Base-by-base conservation (phyloP, 345 rosid species). In the Xanthoceras sorbifolium region DNA sequence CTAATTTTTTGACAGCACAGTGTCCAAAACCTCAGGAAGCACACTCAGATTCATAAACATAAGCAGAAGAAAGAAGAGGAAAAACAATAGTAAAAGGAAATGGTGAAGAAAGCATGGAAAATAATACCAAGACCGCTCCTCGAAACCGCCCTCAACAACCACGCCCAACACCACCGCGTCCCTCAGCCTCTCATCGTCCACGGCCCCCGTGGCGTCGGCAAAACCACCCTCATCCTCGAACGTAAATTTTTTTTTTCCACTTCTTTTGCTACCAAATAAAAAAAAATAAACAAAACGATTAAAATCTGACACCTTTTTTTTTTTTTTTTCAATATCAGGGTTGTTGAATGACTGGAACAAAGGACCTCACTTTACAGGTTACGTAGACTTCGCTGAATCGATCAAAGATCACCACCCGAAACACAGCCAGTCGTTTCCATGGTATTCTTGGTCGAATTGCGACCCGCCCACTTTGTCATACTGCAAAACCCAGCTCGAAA, bases 181-280 rank as follows among this genome's bases (percentile, higher is more conserved):
- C 92, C 84, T 84, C 99, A 97, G 77, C 91, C 97, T 22, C 97
- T 97, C 80, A 85, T 97, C 79, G 86, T 94, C 87, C 98, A 94
- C 61, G 98, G 99, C 60, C 99, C 99, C 74, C 93, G 99, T 28
- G 99, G 99, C 84, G 93, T 85, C 82, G 97, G 98, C 89, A 96
- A 96, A 81, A 96, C 99, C 81, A 93, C 99, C 20, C 86, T 96
- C 67, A 78, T 96, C 82, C 92, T 92, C 26, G 94, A 96, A 69
- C 92, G 98, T 94, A 89, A 44, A 14, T 38, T 1, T 14, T 23
- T 23, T 2, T 12, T 18, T 48, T 48, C 54, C 14, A 10, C 0
- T 0, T 6, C 20, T 7, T 9, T 22, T 3, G 9, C 8, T 57
- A 10, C 46, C 46, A 42, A 42, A 42, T 2, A 3, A 3, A 10